Conservation (phyloP, 306 rosid species). For the Cicer arietinum region DNA sequence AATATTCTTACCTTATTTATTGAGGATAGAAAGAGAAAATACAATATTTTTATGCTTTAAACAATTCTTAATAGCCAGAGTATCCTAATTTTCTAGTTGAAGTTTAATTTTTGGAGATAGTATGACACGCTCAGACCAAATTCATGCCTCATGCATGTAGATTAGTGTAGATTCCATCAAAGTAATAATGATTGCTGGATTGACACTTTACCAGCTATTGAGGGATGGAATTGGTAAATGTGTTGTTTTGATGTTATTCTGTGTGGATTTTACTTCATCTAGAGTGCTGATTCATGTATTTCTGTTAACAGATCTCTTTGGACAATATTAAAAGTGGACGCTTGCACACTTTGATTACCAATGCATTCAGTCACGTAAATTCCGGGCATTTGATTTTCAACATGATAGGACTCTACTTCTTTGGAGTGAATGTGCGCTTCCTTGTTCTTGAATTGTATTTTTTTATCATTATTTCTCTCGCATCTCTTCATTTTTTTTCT, state of each 20-base stretch:
- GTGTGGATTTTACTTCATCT: constrained; percentile 40
- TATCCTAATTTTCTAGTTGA: constrained; percentile 33
- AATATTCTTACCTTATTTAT: constrained; percentile 10
- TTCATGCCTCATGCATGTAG: constrained; percentile 24
- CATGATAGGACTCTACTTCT: constrained; percentile 92
- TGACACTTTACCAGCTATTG: constrained; percentile 32
- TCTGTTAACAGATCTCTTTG: constrained; percentile 67
- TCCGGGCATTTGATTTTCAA: constrained; percentile 64
- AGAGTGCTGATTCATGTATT: constrained; percentile 46
- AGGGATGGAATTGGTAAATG: constrained; percentile 32
- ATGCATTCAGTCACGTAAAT: constrained; percentile 86
- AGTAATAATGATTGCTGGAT: constrained; percentile 29
- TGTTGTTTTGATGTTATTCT: constrained; percentile 36
- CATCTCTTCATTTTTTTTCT: not conserved
- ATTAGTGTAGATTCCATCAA: constrained; percentile 12
- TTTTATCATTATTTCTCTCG: constrained; percentile 24
- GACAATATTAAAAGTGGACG: constrained; percentile 74
- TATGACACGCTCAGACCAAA: constrained; percentile 8
- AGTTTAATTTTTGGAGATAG: constrained; percentile 19
- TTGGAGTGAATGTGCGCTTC: constrained; percentile 70
- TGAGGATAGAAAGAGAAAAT: not conserved
- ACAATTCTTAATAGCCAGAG: constrained; percentile 17
- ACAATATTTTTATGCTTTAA: constrained; percentile 13
- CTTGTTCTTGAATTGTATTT: constrained; percentile 41
- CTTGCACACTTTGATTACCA: constrained; percentile 83